Percentiles rank a stretch among this genome's conserved stretches.
Conservation (phyloP, 2,329 filamentous ascomycete genomes). For the Aureobasidium sp. region DNA sequence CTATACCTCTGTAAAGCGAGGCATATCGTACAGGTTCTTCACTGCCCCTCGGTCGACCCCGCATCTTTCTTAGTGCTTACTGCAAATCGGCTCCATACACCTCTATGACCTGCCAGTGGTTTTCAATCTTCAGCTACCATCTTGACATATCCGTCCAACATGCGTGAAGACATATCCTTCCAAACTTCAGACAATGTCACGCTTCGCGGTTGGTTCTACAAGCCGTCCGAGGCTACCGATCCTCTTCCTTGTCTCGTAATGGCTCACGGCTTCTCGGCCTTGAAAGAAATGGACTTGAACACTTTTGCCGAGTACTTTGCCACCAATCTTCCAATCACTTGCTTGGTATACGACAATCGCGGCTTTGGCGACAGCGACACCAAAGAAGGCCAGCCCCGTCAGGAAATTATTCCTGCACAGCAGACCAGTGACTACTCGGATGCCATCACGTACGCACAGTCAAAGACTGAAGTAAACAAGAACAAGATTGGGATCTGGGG, state of each 20-base stretch:
- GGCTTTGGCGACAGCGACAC: constrained; percentile 29
- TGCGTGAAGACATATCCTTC: constrained; percentile 15
- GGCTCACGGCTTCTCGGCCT: constrained; percentile 7
- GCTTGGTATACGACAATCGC: constrained; percentile 32
- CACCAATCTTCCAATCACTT: constrained; percentile 19
- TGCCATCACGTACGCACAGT: constrained; percentile 34
- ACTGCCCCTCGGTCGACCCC: neutral
- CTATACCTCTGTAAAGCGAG: neutral
- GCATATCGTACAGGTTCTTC: too few species aligned
- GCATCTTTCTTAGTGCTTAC: neutral
- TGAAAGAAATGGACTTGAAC: constrained; percentile 13
- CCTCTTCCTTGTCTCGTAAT: constrained; percentile 14
- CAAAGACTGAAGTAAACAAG: constrained; percentile 26
- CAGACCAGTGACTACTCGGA: constrained; percentile 32
- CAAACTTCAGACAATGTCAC: constrained; percentile 15
- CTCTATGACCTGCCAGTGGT: neutral
- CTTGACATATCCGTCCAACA: neutral
- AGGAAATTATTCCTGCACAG: constrained; percentile 27
- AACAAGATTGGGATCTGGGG: constrained; percentile 34
- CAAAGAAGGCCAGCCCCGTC: constrained; percentile 23
- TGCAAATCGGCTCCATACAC: neutral
- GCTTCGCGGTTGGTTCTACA: constrained; percentile 17
- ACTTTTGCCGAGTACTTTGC: constrained; percentile 1
- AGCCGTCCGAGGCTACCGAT: neutral
- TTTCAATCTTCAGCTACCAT: neutral